Evolutionary conservation across 2,329 filamentous ascomycete species (phyloP).

Genomic region (Tolypocladium tundrense): DNA sequence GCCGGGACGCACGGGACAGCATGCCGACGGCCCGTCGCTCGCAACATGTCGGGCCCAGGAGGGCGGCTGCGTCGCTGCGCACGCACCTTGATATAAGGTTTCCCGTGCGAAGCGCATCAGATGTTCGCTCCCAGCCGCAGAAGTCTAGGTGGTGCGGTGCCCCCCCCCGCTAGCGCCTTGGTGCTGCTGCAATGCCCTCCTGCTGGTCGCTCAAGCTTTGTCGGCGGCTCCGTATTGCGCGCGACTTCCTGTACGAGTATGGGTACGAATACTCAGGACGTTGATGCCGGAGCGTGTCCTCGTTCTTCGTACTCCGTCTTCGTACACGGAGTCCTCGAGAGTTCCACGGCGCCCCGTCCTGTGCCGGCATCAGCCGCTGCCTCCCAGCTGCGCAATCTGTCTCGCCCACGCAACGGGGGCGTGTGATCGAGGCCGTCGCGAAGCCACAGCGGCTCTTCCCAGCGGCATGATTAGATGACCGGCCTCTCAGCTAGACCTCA

Average conservation of each 20-base stretch:
- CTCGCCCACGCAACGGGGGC: background rate
- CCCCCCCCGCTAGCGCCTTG: background rate
- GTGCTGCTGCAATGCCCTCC: background rate
- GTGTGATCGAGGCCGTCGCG: background rate
- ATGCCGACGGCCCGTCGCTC: background rate
- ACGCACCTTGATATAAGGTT: background rate
- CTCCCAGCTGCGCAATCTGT: background rate
- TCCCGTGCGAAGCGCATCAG: background rate
- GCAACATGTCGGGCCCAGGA: background rate
- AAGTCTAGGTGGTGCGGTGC: background rate
- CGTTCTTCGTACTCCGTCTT: no score
- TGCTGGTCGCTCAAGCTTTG: background rate
- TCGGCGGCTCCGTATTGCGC: background rate
- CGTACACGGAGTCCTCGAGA: background rate
- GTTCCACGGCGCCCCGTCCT: background rate
- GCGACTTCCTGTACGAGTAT: no score
- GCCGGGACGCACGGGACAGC: background rate
- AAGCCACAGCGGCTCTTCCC: background rate
- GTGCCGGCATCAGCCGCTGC: background rate
- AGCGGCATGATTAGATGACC: background rate
- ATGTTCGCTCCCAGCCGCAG: background rate
- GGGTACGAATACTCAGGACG: background rate
- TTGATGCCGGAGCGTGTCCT: background rate
- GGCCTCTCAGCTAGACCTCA: background rate
- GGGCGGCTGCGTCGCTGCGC: background rate